phyloP scores from a whole-genome alignment of 2,329 filamentous ascomycete genomes.

The Orbilia ellipsospora region DNA sequence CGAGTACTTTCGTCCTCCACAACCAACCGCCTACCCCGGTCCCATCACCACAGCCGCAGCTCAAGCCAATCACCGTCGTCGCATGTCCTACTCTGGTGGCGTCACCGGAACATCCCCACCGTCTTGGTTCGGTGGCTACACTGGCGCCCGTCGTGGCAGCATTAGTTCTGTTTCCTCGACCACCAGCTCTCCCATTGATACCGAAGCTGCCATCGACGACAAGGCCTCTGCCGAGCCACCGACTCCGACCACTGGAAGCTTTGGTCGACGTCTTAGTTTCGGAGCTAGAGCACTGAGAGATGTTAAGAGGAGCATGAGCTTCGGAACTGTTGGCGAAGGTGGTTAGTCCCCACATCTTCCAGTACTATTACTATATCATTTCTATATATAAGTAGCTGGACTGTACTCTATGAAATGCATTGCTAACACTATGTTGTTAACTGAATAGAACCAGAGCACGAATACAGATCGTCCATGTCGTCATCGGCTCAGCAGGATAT shows the following conservation, averaged over 20 bases:
- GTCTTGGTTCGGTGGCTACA: conserved; percentile 32
- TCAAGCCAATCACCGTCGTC: conserved; percentile 72
- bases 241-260: conserved; percentile 66
- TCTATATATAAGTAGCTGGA: too few species aligned
- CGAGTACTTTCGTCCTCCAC: conserved; percentile 57
- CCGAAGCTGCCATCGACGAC: conserved; percentile 69
- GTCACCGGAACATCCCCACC: conserved; percentile 76
- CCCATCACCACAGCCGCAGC: conserved; percentile 65
- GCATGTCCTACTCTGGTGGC: conserved; percentile 79
- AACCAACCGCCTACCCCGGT: conserved; percentile 63
- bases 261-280: conserved; percentile 87
- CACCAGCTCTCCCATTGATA: conserved; percentile 63
- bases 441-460: conserved; percentile 54
- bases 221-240: conserved; percentile 78
- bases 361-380: neutral
- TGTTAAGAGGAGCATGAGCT: conserved; percentile 60
- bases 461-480: conserved; percentile 23
- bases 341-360: conserved; percentile 68
- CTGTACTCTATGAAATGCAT: conserved; percentile 56
- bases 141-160: conserved; percentile 56
- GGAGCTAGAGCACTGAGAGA: conserved; percentile 81
- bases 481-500: conserved; percentile 56
- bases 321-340: conserved; percentile 72
- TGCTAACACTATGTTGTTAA: conserved; percentile 60
- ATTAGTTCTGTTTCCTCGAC: conserved; percentile 62